Percentiles rank a stretch among this genome's conserved stretches.
Conservation (phyloP, 345 rosid species). For the Populus nigra region DNA sequence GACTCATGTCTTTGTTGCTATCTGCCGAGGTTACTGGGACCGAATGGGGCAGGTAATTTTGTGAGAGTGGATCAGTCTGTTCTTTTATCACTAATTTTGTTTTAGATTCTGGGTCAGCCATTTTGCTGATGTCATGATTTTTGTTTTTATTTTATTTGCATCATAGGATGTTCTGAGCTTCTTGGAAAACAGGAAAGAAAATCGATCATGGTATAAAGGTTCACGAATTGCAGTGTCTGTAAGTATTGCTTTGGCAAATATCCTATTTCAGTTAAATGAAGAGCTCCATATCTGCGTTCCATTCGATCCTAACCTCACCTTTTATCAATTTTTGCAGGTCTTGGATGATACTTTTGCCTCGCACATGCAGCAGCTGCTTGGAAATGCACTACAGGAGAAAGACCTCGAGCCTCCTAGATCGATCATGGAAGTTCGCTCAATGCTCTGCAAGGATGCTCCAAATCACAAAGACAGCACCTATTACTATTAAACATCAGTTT, state of each 20-base stretch:
- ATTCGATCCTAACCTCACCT: background rate
- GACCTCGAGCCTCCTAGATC: conserved; percentile 95
- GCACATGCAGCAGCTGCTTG: conserved; percentile 89
- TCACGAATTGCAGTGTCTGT: conserved; percentile 80
- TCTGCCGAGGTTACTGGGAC: conserved; percentile 94
- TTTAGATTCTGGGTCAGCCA: no score
- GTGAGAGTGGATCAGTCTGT: no score
- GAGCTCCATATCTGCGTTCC: background rate
- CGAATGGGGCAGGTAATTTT: conserved; percentile 78
- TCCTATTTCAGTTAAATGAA: background rate
- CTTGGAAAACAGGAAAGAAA: conserved; percentile 94
- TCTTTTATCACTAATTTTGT: no score
- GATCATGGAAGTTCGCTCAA: conserved; percentile 80
- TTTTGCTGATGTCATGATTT: background rate
- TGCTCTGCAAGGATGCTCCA: conserved; percentile 85
- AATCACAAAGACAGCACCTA: conserved; percentile 63
- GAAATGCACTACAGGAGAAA: conserved; percentile 74
- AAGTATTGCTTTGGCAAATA: conserved; percentile 34
- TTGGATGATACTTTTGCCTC: conserved; percentile 92
- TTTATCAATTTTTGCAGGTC: conserved; percentile 48
- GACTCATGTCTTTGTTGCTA: conserved; percentile 70
- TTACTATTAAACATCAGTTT: conserved; percentile 41
- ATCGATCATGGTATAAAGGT: conserved; percentile 94
- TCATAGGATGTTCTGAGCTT: conserved; percentile 76
- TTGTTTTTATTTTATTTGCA: background rate